Base-by-base conservation (phyloP, 345 rosid genomes). In the Ceriops tagal region DNA sequence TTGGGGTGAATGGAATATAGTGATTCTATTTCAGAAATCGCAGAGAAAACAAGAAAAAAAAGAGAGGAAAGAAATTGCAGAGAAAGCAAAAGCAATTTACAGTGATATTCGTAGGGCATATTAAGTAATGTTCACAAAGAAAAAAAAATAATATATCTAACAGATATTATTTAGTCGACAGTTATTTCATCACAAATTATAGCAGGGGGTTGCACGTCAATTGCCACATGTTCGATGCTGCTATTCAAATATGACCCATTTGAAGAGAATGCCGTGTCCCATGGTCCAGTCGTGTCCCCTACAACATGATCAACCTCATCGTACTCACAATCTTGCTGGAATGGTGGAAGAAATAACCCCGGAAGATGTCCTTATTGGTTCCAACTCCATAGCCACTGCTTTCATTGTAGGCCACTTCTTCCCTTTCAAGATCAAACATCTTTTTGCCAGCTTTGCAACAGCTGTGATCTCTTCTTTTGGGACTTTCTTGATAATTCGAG, bases 371-470 rank as follows among this genome's bases (percentile, higher is more conserved):
- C 26, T 47, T 4, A 64, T 49, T 30, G 18, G 22, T 35, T 66
- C 70, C 31, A 66, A 34, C 32, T 32, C 70, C 60, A 67, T 34
- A 0, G 70, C 31, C 31, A 55, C 70, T 22, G n/a, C 51, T 16
- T 66, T 55, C 61, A 66, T 53, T 19, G 47, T 32, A 5, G 70
- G 70, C 19, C 70, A 32, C 8, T 53, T 66, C 16, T 24, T 53
- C 31, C 70, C 52, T 16, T 66, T 34, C 51, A 31, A 53, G 32
- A 22, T 21, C 30, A 53, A 24, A 30, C 70, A 34, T 53, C 49
- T 34, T 66, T 32, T 66, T 66, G 52, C 61, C 7, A 34, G 31
- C 51, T 53, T 32, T 9, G 32, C 70, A 4, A 66, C 61, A 6
- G 51, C 51, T 22, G 51, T 15, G 9, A 66, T 55, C 24, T 31